These are phyloP conservation scores for Solanum sitiens DNA, from an alignment of 257 asterid species.

Conservation along the genomic window DNA sequence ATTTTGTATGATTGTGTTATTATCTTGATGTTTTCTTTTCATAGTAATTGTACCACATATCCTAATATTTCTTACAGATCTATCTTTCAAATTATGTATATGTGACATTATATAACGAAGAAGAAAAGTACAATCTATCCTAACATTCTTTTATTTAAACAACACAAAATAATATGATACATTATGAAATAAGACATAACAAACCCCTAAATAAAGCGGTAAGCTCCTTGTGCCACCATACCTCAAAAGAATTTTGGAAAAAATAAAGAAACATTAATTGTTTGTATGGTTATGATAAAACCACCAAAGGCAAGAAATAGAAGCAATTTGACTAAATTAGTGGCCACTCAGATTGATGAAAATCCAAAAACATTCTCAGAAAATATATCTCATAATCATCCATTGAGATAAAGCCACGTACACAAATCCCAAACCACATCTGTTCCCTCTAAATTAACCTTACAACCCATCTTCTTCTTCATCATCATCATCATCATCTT, in stretches of 20 bases:
- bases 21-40: too few relatives aligned
- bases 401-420: slow-evolving; percentile 46
- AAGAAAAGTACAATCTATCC: too few relatives aligned
- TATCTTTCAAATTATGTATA: too few relatives aligned
- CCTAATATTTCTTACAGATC: too few relatives aligned
- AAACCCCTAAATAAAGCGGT: too few relatives aligned
- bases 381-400: neutral
- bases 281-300: neutral
- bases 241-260: too few relatives aligned
- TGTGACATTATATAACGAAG: too few relatives aligned
- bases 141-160: too few relatives aligned
- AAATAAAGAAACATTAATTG: neutral
- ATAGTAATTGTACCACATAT: too few relatives aligned
- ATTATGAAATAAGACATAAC: too few relatives aligned
- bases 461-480: neutral
- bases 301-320: neutral
- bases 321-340: neutral
- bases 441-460: slow-evolving; percentile 37
- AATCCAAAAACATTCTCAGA: slow-evolving; percentile 12
- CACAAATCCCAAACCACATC: slow-evolving; percentile 42
- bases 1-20: too few relatives aligned
- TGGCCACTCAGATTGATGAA: neutral
- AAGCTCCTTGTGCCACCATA: too few relatives aligned
- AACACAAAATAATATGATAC: accelerated
- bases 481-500: neutral